Percentiles rank a stretch among this genome's conserved stretches.
Conservation (phyloP, 2,329 filamentous ascomycete genomes). For the Lachnellula hyalina region DNA sequence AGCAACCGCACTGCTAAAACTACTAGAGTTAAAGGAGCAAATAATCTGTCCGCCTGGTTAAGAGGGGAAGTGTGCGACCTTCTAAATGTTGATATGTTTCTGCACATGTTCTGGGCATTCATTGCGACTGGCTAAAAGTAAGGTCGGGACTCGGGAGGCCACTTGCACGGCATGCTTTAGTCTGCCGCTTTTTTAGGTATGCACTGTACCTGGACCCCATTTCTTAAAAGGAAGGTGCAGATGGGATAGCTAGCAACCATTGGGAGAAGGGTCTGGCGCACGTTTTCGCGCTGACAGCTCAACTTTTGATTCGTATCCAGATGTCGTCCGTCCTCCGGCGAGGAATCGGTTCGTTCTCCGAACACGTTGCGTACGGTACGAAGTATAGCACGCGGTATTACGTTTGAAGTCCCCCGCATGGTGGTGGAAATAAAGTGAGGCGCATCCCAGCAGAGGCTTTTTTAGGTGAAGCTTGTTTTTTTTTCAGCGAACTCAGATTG, state of each 20-base stretch:
- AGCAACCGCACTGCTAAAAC: neutral
- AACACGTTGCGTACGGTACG: too few species aligned
- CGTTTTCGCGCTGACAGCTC: neutral
- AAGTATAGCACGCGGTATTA: too few species aligned
- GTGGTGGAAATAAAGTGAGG: slow-evolving; percentile 1
- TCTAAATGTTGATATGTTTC: neutral
- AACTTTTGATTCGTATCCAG: too few species aligned
- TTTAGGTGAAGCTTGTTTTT: neutral
- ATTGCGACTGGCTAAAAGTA: neutral
- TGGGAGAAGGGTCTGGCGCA: neutral
- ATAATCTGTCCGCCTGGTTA: too few species aligned
- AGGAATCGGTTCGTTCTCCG: too few species aligned
- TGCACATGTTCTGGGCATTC: neutral
- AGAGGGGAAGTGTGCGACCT: neutral
- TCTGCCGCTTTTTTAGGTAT: too few species aligned
- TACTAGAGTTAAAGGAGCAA: too few species aligned
- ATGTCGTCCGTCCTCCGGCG: too few species aligned
- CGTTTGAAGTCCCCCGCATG: too few species aligned
- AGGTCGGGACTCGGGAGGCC: neutral
- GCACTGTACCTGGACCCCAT: too few species aligned
- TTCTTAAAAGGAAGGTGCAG: neutral
- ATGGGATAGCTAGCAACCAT: neutral
- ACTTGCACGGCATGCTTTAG: too few species aligned
- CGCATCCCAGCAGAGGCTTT: neutral
- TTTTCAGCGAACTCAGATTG: too few species aligned